phyloP scores from a whole-genome alignment of 1,284 basidiomycete genomes.

The Violaceomyces palustris region DNA sequence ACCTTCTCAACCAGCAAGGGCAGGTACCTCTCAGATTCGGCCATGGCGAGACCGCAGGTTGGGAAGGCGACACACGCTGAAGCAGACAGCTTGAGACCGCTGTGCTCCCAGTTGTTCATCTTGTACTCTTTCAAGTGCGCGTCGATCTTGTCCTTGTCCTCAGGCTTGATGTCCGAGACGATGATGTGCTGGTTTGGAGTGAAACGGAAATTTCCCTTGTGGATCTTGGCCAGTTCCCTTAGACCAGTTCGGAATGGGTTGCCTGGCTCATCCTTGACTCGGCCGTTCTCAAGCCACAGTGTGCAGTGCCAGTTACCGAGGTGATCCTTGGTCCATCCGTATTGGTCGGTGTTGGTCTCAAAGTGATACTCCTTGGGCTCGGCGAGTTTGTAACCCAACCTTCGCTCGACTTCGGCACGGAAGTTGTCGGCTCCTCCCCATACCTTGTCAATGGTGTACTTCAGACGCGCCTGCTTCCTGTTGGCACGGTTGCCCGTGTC shows the following conservation, averaged over 20 bases:
- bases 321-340: conserved; percentile 82
- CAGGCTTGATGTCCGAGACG: conserved; percentile 70
- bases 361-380: conserved; percentile 72
- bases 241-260: conserved; percentile 89
- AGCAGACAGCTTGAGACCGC: conserved; percentile 66
- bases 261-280: conserved; percentile 85
- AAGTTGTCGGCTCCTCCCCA: conserved; percentile 65
- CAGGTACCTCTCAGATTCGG: conserved; percentile 90
- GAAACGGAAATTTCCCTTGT: conserved; percentile 87
- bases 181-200: conserved; percentile 85
- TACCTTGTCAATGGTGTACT: conserved; percentile 88
- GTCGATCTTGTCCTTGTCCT: conserved; percentile 69
- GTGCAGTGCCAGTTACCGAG: conserved; percentile 89
- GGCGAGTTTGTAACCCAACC: conserved; percentile 71
- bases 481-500: conserved; percentile 90
- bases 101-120: conserved; percentile 79
- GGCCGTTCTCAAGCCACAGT: conserved; percentile 94
- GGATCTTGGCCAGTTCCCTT: conserved; percentile 83
- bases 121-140: conserved; percentile 76
- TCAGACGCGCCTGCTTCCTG: conserved; percentile 59
- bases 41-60: conserved; percentile 88
- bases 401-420: conserved; percentile 83
- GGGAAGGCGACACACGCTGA: conserved; percentile 90
- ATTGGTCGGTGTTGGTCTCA: conserved; percentile 85
- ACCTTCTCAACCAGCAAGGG: conserved; percentile 91